Evolutionary conservation across 2,329 filamentous ascomycete species (phyloP).

Genomic region (Clonostachys byssicola): DNA sequence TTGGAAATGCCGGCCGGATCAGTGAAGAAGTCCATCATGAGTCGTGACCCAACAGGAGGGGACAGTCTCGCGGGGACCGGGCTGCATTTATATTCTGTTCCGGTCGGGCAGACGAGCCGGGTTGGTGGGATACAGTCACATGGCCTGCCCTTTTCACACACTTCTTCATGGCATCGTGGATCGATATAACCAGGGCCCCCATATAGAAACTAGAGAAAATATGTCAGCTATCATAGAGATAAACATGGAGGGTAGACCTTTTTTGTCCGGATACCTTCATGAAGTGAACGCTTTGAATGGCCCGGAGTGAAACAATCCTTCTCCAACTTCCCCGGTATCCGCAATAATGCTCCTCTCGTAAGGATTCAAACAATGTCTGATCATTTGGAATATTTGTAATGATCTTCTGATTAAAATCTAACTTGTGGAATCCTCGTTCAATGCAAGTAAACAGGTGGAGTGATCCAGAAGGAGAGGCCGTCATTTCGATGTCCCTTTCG

Average conservation of each 20-base stretch:
- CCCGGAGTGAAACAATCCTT: neutral
- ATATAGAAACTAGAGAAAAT: neutral
- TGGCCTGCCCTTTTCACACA: neutral
- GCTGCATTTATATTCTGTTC: neutral
- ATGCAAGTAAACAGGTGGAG: neutral
- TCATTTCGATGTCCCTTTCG: neutral
- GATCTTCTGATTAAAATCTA: neutral
- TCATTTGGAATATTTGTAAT: neutral
- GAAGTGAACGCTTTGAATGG: neutral
- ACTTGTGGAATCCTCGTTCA: neutral
- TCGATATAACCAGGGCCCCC: neutral
- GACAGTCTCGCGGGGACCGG: neutral
- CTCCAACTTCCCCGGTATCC: neutral
- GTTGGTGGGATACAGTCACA: neutral
- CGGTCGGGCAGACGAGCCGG: neutral
- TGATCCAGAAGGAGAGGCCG: neutral
- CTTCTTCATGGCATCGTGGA: neutral
- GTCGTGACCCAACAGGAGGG: neutral
- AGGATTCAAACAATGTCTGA: neutral
- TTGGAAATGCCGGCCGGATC: neutral
- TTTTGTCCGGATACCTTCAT: neutral
- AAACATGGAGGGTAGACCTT: too few relatives aligned
- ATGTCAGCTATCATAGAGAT: neutral
- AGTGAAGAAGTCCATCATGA: neutral
- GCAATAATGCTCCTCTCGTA: neutral